A percentile compares a stretch with the other conserved stretches of the same genome.
Evolutionary conservation across 371 early-diverging fungal genomes (phyloP).

Genomic region (Actinomucor elegans): DNA sequence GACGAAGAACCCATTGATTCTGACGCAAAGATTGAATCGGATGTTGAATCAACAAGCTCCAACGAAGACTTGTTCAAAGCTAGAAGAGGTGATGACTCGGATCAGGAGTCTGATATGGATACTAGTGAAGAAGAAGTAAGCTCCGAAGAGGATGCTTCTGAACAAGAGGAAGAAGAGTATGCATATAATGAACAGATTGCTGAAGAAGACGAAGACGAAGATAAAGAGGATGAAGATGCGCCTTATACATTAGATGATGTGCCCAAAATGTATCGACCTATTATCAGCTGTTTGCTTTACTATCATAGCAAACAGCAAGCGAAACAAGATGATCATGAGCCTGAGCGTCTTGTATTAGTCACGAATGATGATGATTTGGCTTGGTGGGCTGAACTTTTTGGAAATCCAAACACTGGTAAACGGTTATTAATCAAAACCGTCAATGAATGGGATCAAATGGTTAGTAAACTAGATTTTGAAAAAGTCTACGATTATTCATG

Average conservation of each 20-base stretch:
- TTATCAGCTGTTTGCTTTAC: conserved; percentile 47
- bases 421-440: conserved; percentile 39
- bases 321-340: not conserved
- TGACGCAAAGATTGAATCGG: conserved; percentile 23
- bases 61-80: conserved; percentile 20
- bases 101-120: conserved; percentile 14
- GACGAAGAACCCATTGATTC: conserved; percentile 14
- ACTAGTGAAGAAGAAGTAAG: conserved; percentile 5
- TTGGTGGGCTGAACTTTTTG: conserved; percentile 53
- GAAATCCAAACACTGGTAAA: conserved; percentile 34
- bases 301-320: conserved; percentile 27
- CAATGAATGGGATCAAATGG: conserved; percentile 45
- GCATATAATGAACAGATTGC: conserved; percentile 4
- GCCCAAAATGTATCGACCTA: conserved; percentile 35
- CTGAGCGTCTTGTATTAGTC: conserved; percentile 34
- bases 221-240: conserved; percentile 18
- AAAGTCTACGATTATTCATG: conserved; percentile 28
- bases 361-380: conserved; percentile 51
- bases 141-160: not conserved
- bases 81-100: conserved; percentile 24
- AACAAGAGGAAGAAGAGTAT: conserved; percentile 4
- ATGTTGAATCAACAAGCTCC: conserved; percentile 7
- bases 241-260: conserved; percentile 26
- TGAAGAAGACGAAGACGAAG: conserved; percentile 13
- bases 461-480: conserved; percentile 31